Evolutionary conservation across 768 basidiomycete genomes (phyloP).

Genomic region (Phaeotremella fagi): DNA sequence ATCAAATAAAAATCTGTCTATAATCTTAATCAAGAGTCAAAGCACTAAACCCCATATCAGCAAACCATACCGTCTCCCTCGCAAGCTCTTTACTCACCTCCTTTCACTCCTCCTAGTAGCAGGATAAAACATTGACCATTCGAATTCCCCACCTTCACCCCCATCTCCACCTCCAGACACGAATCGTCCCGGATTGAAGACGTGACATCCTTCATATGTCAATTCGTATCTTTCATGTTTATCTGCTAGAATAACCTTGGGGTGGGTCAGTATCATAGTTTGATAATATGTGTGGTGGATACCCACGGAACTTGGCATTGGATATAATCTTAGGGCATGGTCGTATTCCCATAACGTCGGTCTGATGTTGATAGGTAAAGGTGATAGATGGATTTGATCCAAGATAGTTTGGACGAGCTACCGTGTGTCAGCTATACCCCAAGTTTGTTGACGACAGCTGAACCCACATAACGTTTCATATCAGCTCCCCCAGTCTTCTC

Average conservation of each 20-base stretch:
- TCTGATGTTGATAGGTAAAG: constrained; percentile 75
- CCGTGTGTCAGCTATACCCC: not conserved
- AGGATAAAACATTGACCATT: constrained; percentile 87
- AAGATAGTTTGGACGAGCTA: constrained; percentile 94
- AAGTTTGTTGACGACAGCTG: not conserved
- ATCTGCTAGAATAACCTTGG: constrained; percentile 92
- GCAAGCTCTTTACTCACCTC: constrained; percentile 35
- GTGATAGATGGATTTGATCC: constrained; percentile 91
- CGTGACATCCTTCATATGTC: constrained; percentile 96
- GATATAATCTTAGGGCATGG: constrained; percentile 85
- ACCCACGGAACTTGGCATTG: constrained; percentile 77
- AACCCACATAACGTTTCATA: constrained; percentile 77
- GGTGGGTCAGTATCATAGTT: constrained; percentile 65
- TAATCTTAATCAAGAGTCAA: constrained; percentile 24
- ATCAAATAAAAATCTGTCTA: not conserved
- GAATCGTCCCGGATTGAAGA: constrained; percentile 96
- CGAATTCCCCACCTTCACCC: constrained; percentile 53
- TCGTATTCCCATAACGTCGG: constrained; percentile 86
- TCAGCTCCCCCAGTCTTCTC: constrained; percentile 65
- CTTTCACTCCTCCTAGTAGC: constrained; percentile 66
- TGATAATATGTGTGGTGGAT: not conserved
- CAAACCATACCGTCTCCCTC: not conserved
- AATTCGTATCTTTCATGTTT: constrained; percentile 93
- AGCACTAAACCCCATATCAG: constrained; percentile 20
- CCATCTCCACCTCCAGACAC: constrained; percentile 56